phyloP scores from a whole-genome alignment of 768 basidiomycete species.

The Mycena capillaripes region DNA sequence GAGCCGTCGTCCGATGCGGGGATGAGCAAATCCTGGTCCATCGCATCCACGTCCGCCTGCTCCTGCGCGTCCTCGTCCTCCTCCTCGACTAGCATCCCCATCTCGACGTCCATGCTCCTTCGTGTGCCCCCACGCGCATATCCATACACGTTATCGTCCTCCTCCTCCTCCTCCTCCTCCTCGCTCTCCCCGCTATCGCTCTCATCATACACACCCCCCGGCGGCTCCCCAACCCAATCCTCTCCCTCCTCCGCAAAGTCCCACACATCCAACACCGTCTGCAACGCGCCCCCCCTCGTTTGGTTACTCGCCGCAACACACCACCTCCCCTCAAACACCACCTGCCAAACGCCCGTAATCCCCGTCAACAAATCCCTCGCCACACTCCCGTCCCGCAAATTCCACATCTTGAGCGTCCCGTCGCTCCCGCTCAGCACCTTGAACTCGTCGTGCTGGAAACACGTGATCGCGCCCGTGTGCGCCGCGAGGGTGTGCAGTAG shows the following conservation, averaged over 20 bases:
- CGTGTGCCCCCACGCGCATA: conserved; percentile 21
- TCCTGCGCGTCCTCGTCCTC: conserved; percentile 62
- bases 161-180: conserved; percentile 63
- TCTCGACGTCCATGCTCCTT: conserved; percentile 26
- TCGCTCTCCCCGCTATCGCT: conserved; percentile 70
- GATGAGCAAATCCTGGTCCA: conserved; percentile 73
- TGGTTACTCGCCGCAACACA: conserved; percentile 94
- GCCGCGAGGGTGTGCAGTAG: conserved; percentile 87
- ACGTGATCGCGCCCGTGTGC: conserved; percentile 98
- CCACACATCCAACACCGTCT: conserved; percentile 89
- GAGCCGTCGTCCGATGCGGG: conserved; percentile 14
- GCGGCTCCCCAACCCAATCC: conserved; percentile 88
- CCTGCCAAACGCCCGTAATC: conserved; percentile 98
- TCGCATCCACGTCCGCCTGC: conserved; percentile 75
- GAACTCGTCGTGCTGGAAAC: conserved; percentile 98
- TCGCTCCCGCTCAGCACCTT: conserved; percentile 97
- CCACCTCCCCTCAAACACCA: conserved; percentile 94
- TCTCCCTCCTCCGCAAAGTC: conserved; percentile 85
- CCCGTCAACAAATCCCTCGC: conserved; percentile 91
- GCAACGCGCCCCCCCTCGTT: conserved; percentile 63
- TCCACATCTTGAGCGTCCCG: conserved; percentile 99
- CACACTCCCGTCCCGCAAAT: conserved; percentile 87
- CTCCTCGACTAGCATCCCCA: conserved; percentile 17
- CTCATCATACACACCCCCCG: conserved; percentile 82
- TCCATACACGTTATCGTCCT: conserved; percentile 37